phyloP scores from a whole-genome alignment of 2,329 filamentous ascomycete species.

The Xylaria sp. region DNA sequence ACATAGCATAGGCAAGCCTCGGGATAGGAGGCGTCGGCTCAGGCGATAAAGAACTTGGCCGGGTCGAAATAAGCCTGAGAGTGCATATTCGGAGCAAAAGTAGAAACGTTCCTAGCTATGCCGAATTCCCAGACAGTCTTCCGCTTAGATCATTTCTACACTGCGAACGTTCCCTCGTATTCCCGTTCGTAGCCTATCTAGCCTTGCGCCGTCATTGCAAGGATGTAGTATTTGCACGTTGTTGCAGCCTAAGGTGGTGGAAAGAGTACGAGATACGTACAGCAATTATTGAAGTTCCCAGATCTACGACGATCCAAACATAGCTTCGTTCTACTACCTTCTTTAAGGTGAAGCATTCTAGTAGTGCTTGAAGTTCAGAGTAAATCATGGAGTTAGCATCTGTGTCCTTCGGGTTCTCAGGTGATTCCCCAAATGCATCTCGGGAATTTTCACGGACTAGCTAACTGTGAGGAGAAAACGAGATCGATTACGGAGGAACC shows the following conservation, averaged over 20 bases:
- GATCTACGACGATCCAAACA: background rate
- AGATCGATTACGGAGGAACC: background rate
- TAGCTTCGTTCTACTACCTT: background rate
- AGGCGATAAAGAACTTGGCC: too few species aligned
- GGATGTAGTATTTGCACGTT: background rate
- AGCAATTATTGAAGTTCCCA: background rate
- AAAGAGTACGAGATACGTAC: constrained; percentile 8
- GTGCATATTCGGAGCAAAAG: too few species aligned
- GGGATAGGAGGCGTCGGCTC: too few species aligned
- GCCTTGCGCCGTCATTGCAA: background rate
- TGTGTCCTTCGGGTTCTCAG: background rate
- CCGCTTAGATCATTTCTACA: background rate
- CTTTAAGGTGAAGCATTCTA: too few species aligned
- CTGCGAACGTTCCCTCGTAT: background rate
- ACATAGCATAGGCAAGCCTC: too few species aligned
- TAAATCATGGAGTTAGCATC: background rate
- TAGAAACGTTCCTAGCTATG: too few species aligned
- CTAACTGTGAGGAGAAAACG: background rate
- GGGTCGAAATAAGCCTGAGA: too few species aligned
- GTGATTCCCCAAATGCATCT: background rate
- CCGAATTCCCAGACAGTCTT: too few species aligned
- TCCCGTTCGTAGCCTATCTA: background rate
- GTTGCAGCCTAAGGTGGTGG: background rate
- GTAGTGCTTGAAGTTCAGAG: background rate
- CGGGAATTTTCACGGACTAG: background rate